Percentiles rank a stretch among this genome's conserved stretches.
Evolutionary conservation across 1,284 basidiomycete genomes (phyloP).

Genomic region (Jaminaea rosea): DNA sequence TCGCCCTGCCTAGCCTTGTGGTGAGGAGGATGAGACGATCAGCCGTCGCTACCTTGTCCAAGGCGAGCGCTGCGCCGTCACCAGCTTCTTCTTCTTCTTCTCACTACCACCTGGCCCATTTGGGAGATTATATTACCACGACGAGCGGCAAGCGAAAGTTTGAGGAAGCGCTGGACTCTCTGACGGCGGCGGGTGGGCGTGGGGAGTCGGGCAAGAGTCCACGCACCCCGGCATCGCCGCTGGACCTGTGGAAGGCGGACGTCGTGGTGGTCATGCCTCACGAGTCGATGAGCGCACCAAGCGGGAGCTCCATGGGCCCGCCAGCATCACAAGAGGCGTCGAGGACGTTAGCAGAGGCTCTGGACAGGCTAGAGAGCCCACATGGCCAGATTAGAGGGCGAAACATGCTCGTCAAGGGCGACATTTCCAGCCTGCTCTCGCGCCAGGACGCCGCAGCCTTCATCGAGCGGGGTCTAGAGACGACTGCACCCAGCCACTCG

Average conservation of each 20-base stretch:
- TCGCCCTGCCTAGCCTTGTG: neutral
- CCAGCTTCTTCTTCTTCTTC: neutral
- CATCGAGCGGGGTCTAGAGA: too few species aligned
- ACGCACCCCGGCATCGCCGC: neutral
- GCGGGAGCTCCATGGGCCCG: too few species aligned
- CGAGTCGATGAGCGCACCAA: too few species aligned
- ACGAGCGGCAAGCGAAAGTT: neutral
- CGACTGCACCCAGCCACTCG: too few species aligned
- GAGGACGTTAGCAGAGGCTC: too few species aligned
- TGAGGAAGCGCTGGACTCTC: neutral
- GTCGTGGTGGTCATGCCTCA: neutral
- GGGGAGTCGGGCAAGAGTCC: too few species aligned
- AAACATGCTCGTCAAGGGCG: too few species aligned
- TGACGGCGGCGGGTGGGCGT: neutral
- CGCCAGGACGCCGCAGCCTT: too few species aligned
- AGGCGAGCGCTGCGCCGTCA: neutral
- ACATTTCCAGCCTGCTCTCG: too few species aligned
- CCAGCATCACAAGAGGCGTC: too few species aligned
- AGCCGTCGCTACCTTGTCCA: neutral
- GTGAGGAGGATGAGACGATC: neutral
- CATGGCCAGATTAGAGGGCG: too few species aligned
- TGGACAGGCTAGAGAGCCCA: too few species aligned
- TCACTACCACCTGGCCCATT: neutral
- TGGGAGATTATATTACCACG: neutral
- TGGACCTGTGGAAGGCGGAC: neutral